Conservation (phyloP, 2,329 filamentous ascomycete genomes). For the Verticillium zaregamsianum region DNA sequence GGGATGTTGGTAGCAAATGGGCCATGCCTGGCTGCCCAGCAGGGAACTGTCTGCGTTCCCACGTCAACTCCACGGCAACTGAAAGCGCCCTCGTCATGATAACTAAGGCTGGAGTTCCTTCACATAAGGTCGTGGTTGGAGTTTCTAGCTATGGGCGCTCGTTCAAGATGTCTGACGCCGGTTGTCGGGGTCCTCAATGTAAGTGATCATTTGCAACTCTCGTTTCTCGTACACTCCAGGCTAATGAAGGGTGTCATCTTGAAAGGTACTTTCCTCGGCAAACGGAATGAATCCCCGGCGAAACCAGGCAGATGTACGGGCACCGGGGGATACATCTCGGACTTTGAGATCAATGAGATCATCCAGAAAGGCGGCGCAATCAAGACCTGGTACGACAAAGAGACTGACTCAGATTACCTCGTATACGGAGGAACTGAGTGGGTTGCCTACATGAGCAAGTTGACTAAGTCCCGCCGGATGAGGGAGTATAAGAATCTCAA, state of each 20-base stretch:
- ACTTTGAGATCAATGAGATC: conserved; percentile 22
- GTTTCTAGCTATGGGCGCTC: conserved; percentile 22
- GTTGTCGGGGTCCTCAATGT: conserved; percentile 19
- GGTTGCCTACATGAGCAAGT: conserved; percentile 24
- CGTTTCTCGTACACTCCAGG: too few relatives aligned
- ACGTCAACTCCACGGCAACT: conserved; percentile 34
- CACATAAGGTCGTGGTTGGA: conserved; percentile 18
- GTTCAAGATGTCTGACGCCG: conserved; percentile 20
- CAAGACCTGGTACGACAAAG: neutral
- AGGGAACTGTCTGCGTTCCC: conserved; percentile 24
- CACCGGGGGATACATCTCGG: conserved; percentile 26
- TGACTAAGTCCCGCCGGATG: conserved; percentile 17
- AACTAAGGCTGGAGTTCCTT: neutral
- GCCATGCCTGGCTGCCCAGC: conserved; percentile 19
- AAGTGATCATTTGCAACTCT: too few relatives aligned
- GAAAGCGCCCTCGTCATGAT: neutral
- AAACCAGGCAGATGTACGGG: conserved; percentile 21
- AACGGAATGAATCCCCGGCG: conserved; percentile 14
- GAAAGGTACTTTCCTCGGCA: conserved; percentile 20
- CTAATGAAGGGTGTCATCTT: too few relatives aligned
- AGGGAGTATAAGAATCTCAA: conserved; percentile 15
- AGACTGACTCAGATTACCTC: conserved; percentile 2
- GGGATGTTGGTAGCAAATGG: neutral
- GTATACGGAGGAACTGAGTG: conserved; percentile 16
- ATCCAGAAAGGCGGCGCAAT: too few relatives aligned